Evolutionary conservation across 2,329 filamentous ascomycete genomes (phyloP).

Genomic region (Aspergillus vadensis): DNA sequence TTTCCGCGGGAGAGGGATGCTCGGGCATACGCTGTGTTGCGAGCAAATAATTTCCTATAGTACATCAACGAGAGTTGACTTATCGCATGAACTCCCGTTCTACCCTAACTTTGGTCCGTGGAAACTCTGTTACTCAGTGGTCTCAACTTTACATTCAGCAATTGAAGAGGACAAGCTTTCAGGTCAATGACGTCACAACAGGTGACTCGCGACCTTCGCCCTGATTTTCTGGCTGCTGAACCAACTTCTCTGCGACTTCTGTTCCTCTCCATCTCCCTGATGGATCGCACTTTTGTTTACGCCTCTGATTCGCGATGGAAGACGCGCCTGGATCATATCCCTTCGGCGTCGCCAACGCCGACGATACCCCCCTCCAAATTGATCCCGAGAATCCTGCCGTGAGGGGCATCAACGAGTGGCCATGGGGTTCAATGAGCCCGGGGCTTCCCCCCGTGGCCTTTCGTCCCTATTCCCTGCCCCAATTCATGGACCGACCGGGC

Average conservation of each 20-base stretch:
- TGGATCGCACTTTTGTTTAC: too few species aligned
- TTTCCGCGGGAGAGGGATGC: background rate
- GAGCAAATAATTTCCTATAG: background rate
- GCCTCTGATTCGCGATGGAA: background rate
- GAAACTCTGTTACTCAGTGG: background rate
- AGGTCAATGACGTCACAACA: background rate
- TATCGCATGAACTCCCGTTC: background rate
- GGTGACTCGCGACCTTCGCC: background rate
- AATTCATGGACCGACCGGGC: background rate
- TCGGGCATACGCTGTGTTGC: background rate
- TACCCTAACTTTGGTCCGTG: background rate
- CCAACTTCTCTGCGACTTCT: background rate
- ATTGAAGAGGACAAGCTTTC: background rate
- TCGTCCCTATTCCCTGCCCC: slow-evolving; percentile 12
- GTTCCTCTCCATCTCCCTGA: background rate
- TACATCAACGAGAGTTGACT: background rate
- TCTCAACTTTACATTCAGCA: too few species aligned
- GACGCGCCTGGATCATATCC: background rate
- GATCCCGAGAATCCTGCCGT: background rate
- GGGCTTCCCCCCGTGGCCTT: slow-evolving; percentile 7
- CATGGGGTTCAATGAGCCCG: slow-evolving; percentile 13
- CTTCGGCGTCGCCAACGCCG: background rate
- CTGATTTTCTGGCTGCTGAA: background rate
- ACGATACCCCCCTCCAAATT: background rate
- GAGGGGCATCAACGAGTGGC: slow-evolving; percentile 12